These are phyloP conservation scores for Cladosporium phlei DNA, from an alignment of 2,329 filamentous ascomycete genomes.

Conservation along the genomic window DNA sequence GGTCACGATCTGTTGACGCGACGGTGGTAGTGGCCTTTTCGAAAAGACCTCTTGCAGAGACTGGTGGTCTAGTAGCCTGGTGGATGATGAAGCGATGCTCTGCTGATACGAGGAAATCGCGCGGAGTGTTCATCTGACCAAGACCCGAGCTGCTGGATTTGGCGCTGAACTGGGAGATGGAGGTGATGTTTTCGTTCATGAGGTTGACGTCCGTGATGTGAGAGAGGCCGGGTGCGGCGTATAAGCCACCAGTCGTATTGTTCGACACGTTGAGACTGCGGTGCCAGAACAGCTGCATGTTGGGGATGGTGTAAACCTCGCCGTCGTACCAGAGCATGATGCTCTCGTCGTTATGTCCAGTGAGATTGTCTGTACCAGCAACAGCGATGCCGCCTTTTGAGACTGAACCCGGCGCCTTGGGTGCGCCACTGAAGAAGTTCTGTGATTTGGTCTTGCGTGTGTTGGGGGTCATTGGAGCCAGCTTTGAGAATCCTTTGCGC, in stretches of 20 bases:
- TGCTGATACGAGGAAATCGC: slow-evolving; percentile 40
- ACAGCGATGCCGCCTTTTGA: slow-evolving; percentile 42
- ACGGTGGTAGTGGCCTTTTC: slow-evolving; percentile 27
- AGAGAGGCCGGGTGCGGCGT: slow-evolving; percentile 38
- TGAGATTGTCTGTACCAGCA: slow-evolving; percentile 27
- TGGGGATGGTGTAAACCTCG: slow-evolving; percentile 42
- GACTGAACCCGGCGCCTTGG: slow-evolving; percentile 28
- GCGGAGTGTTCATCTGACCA: slow-evolving; percentile 41
- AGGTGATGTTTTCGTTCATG: slow-evolving; percentile 40
- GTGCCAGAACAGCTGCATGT: slow-evolving; percentile 42
- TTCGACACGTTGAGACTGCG: slow-evolving; percentile 34
- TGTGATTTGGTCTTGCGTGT: slow-evolving; percentile 45
- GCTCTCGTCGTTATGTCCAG: slow-evolving; percentile 39
- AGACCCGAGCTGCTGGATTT: slow-evolving; percentile 26
- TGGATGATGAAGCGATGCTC: slow-evolving; percentile 44
- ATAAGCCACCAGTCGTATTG: slow-evolving; percentile 30
- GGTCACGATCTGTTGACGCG: slow-evolving; percentile 30
- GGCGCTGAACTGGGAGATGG: slow-evolving; percentile 40
- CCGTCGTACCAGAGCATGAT: slow-evolving; percentile 44
- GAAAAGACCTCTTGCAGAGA: slow-evolving; percentile 25
- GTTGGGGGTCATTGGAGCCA: slow-evolving; percentile 50
- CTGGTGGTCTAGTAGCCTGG: slow-evolving; percentile 30
- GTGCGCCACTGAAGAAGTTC: slow-evolving; percentile 40
- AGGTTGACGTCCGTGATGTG: slow-evolving; percentile 40
- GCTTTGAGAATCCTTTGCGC: slow-evolving; percentile 31